Percentiles rank a stretch among this genome's conserved stretches.
These are phyloP conservation scores for Colletotrichum gigasporum DNA, from an alignment of 2,329 filamentous ascomycete species.

Conservation along the genomic window DNA sequence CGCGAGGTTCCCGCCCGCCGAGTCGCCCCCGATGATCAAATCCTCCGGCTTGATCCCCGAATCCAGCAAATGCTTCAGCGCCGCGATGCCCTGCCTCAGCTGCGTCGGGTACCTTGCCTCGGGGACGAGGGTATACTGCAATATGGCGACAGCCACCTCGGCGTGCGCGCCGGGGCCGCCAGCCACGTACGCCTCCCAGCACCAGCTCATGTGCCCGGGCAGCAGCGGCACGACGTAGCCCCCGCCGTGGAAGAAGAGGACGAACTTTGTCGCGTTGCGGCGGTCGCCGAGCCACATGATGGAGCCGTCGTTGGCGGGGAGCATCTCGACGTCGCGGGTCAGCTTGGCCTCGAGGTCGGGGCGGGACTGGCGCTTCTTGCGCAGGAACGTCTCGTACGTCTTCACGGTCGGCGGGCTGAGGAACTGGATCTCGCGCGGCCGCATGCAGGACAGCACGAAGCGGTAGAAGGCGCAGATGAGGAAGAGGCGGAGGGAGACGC, in stretches of 20 bases:
- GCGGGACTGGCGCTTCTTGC: constrained; percentile 27
- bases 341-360: constrained; percentile 5
- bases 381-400: constrained; percentile 37
- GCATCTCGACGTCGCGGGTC: constrained; percentile 9
- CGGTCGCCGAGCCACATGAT: constrained; percentile 43
- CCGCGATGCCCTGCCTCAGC: constrained; percentile 34
- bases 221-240: constrained; percentile 37
- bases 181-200: constrained; percentile 36
- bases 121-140: constrained; percentile 32
- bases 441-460: constrained; percentile 21
- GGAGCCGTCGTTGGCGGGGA: constrained; percentile 22
- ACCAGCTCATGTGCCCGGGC: constrained; percentile 39
- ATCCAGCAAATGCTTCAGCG: constrained; percentile 40
- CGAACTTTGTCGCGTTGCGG: constrained; percentile 36
- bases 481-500: constrained; percentile 31
- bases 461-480: constrained; percentile 33
- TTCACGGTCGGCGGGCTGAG: constrained; percentile 32
- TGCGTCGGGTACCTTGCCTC: constrained; percentile 28
- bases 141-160: constrained; percentile 28
- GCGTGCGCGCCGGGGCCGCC: constrained; percentile 9
- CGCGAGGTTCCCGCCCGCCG: constrained; percentile 47
- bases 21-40: constrained; percentile 47
- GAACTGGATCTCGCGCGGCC: constrained; percentile 35
- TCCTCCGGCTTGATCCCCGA: constrained; percentile 41
- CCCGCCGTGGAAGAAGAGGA: constrained; percentile 43